Evolutionary conservation across 1,284 basidiomycete genomes (phyloP), one percentile per base, ranked within the genome.

Genomic region (Apiotrichum porosum): DNA sequence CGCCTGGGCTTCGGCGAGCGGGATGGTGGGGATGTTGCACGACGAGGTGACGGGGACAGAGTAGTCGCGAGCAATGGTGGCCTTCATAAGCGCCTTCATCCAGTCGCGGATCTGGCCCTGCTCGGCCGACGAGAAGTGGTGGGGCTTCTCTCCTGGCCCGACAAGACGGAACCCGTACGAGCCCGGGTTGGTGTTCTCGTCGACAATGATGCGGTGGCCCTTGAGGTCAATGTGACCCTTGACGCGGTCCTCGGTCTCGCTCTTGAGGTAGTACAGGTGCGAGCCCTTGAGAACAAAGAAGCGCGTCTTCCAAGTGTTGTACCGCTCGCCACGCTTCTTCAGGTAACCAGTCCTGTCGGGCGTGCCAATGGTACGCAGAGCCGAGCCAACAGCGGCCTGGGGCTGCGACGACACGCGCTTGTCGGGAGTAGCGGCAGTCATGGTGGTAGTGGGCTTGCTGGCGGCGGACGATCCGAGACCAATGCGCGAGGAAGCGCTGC

Each of bases 71-170:
- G 83, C 86, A 63, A 99, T 99, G 5, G 94, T 97, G 3, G 92
- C 88, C 74, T 98, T 99, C 89, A 97, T 97, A 61, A 99, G 82
- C 10, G 91, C 89, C 77, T 98, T 98, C 94, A 98, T 98, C 95
- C 95, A 99, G 58, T 91, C 90, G 13, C 95, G 81, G 39, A 97
- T 80, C 32, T 83, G 73, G 5, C 75, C 69, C 68, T 91, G 88
- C 66, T 97, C 92, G 31, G 92, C 86, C 0, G 87, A 87, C 56
- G 86, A 88, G 74, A 99, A 98, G 68, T 77, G 88, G 72, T 98
- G 91, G 2, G 87, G 80, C 74, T 87, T 90, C 65, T 91, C 87
- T 17, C 44, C 38, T 39, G 93, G 88, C 60, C 97, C 94, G 31
- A 93, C 81, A 54, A 98, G 87, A 64, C 90, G 81, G 83, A 98